Evolutionary conservation across 805 yeast species (phyloP), one percentile per base, ranked within the genome.

Genomic region (Yarrowia bubula): DNA sequence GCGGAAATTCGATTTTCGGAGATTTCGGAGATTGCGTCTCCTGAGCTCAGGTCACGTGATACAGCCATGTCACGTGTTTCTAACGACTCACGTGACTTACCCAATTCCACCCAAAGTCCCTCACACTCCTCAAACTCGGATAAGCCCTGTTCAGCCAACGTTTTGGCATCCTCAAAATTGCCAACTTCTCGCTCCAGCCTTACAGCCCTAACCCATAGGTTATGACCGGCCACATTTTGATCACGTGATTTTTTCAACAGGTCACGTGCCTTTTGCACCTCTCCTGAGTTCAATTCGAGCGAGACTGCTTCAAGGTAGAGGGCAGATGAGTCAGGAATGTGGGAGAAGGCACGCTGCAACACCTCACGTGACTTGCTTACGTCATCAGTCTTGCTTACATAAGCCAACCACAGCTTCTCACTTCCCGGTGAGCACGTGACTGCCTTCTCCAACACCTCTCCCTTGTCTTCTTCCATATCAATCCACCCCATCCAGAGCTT

Each of bases 301-400:
- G 89, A 87, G 28, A 88, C 78, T n/a, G 86, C 80, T 0, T 93
- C 93, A 58, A 87, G 76, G 90, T 91, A 87, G 9, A 90, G 72
- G 28, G 81, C n/a, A n/a, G n/a, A n/a, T n/a, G n/a, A n/a, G 83
- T 67, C 84, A 86, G 67, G 77, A 79, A 0, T 74, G 68, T 1
- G 87, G 83, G 8, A 82, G 47, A 82, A 72, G 0, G 88, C 88
- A 13, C 78, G 75, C 2, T 76, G 71, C 6, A 92, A 75, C 4
- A 89, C 82, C 0, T 71, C 69, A 62, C 86, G 76, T 0, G 96
- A 88, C 3, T 77, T 81, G 0, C 72, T 75, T 1, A 81, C 70
- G 69, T 88, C 84, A 1, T 77, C 71, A 2, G 76, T 3, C 5
- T 22, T 22, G 28, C 28, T 22, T 22, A 22, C 28, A 22, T 22